Percentiles rank a stretch among this genome's conserved stretches.
Evolutionary conservation across 2,329 filamentous ascomycete genomes (phyloP).

Genomic region (Talaromyces verruculosus): DNA sequence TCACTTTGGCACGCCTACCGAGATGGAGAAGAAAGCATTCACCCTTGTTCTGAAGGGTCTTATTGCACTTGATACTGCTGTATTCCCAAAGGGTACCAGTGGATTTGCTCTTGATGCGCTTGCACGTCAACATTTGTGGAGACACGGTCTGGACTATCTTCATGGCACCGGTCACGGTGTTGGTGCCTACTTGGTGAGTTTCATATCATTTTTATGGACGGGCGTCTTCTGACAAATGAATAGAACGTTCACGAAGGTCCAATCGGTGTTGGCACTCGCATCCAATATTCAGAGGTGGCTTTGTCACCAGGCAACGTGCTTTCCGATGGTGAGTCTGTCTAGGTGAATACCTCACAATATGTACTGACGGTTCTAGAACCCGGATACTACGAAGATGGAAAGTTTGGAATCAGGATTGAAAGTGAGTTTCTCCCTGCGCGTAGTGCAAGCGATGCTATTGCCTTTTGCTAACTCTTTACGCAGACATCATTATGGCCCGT

Average conservation of each 20-base stretch:
- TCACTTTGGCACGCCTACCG: conserved; percentile 83
- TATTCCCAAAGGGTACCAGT: conserved; percentile 93
- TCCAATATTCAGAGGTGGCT: conserved; percentile 87
- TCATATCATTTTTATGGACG: not conserved
- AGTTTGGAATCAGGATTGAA: conserved; percentile 93
- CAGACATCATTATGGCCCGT: conserved; percentile 80
- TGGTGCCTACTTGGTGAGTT: conserved; percentile 71
- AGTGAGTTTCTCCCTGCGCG: conserved; percentile 47
- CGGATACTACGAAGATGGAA: conserved; percentile 94
- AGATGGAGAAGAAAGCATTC: conserved; percentile 83
- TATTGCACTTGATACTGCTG: conserved; percentile 78
- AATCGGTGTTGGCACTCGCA: conserved; percentile 89
- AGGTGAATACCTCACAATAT: not conserved
- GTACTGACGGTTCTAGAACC: conserved; percentile 59
- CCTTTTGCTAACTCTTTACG: conserved; percentile 8
- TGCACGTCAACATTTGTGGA: conserved; percentile 90
- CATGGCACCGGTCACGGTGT: conserved; percentile 97
- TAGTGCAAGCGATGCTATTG: not conserved
- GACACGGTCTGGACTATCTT: conserved; percentile 87
- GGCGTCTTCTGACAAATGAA: not conserved
- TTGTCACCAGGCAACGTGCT: conserved; percentile 90
- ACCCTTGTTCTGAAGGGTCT: conserved; percentile 93
- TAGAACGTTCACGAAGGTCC: conserved; percentile 94
- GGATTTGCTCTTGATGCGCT: conserved; percentile 87
- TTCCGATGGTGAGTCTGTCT: conserved; percentile 61